phyloP scores from a whole-genome alignment of 2,329 filamentous ascomycete genomes.

The Dactylellina drechsleri region DNA sequence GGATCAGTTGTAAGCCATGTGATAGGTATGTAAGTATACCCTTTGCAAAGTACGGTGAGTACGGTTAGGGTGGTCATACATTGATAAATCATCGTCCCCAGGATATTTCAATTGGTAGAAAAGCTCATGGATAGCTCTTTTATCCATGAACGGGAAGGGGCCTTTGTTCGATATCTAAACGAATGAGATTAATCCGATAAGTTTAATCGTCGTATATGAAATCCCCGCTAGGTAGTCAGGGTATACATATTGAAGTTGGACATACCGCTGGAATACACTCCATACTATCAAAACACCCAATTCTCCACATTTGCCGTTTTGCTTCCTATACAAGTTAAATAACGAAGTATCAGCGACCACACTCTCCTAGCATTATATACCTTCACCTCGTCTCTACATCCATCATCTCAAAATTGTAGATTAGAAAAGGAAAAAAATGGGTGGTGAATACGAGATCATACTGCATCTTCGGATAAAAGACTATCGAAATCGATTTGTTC shows the following conservation, averaged over 20 bases:
- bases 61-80: not conserved
- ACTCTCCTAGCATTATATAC: too few relatives aligned
- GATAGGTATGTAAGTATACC: not conserved
- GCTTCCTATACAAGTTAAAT: constrained; percentile 14
- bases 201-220: too few relatives aligned
- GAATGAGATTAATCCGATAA: too few relatives aligned
- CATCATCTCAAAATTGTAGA: too few relatives aligned
- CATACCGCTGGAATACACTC: constrained; percentile 29
- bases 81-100: constrained; percentile 6
- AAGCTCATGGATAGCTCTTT: constrained; percentile 19
- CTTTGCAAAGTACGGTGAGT: too few relatives aligned
- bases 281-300: constrained; percentile 30
- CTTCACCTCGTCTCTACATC: too few relatives aligned
- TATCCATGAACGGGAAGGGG: constrained; percentile 23
- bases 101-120: constrained; percentile 21
- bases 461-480: not conserved
- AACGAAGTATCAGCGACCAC: not conserved
- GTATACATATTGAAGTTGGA: too few relatives aligned
- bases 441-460: constrained; percentile 1
- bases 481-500: constrained; percentile 10
- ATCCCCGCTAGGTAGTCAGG: too few relatives aligned
- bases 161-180: not conserved
- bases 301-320: constrained; percentile 17
- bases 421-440: too few relatives aligned
- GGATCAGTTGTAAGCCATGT: not conserved